Conservation (phyloP, 768 basidiomycete species). For the Agaricus sinodeliciosus region DNA sequence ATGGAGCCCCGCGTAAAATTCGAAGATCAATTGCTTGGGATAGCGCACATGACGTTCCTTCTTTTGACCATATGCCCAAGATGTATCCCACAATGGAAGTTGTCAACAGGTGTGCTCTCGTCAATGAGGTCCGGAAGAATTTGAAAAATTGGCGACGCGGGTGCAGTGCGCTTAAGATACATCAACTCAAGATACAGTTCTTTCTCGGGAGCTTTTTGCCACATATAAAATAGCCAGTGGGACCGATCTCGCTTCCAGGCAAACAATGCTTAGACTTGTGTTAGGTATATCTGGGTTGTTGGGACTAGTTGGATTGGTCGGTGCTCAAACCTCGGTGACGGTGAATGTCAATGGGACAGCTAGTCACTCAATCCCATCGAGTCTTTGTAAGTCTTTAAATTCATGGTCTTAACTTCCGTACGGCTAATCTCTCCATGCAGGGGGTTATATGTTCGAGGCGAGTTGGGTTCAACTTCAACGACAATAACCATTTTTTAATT, state of each 20-base stretch:
- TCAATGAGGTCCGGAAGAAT: not conserved
- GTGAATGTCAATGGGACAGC: conserved; percentile 38
- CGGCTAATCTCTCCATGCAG: conserved; percentile 7
- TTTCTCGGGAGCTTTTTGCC: not conserved
- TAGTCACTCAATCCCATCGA: conserved; percentile 45
- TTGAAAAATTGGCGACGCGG: not conserved
- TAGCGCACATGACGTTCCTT: not conserved
- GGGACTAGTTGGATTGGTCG: not conserved
- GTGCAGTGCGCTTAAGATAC: not conserved
- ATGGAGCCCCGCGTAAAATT: no score
- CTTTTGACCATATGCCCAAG: conserved; percentile 2
- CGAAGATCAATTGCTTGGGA: no score
- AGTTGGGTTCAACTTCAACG: not conserved
- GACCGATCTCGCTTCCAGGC: not conserved
- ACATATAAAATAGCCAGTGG: not conserved
- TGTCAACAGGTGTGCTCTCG: not conserved
- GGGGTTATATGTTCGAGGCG: conserved; percentile 53
- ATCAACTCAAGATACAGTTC: not conserved
- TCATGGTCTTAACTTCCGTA: not conserved
- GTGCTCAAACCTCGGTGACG: conserved; percentile 16
- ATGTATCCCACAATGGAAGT: not conserved
- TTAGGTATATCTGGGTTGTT: conserved; percentile 1
- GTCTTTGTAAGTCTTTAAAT: conserved; percentile 39
- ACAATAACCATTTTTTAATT: no score
- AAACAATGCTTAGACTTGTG: conserved; percentile 4